A percentile compares a stretch with the other conserved stretches of the same genome.
Conservation (phyloP, 73 alveolate genomes). For the Durusdinium trenchii region DNA sequence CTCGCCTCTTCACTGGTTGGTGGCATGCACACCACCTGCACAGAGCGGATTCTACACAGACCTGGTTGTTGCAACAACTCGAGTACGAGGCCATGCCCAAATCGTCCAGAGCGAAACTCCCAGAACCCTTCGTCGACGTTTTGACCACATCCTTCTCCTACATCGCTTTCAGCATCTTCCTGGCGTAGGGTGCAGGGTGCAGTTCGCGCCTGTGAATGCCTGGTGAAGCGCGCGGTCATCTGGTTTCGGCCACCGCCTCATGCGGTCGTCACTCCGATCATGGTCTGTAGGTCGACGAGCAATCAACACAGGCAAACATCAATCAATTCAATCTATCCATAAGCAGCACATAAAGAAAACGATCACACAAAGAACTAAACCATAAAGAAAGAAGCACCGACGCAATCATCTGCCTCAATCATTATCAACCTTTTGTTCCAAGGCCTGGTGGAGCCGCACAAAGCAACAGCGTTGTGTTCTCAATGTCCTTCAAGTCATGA, state of each 20-base stretch:
- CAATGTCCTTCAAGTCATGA: constrained; percentile 98
- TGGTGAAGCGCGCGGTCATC: constrained; percentile 99
- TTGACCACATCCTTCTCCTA: not conserved
- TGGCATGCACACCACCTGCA: constrained; percentile 98
- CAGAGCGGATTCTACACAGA: not conserved
- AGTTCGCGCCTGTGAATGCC: constrained; percentile 98
- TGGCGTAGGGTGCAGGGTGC: constrained; percentile 96
- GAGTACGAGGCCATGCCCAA: no score
- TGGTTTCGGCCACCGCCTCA: constrained; percentile 99
- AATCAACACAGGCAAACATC: not conserved
- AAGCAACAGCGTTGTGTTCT: constrained; percentile 99
- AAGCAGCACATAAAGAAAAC: not conserved
- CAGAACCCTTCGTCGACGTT: not conserved
- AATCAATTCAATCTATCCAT: not conserved
- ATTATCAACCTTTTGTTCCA: not conserved
- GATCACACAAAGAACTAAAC: not conserved
- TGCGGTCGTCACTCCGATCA: no score
- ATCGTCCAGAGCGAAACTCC: not conserved
- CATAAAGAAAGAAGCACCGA: not conserved
- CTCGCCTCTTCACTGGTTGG: constrained; percentile 97
- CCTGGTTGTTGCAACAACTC: no score
- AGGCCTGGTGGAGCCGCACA: constrained; percentile 98
- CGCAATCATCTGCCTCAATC: no score
- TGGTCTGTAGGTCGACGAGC: not conserved
- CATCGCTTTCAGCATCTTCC: not conserved